Evolutionary conservation across 805 yeast genomes (phyloP), one percentile per base, ranked within the genome.

Genomic region (Candida sonorensis): DNA sequence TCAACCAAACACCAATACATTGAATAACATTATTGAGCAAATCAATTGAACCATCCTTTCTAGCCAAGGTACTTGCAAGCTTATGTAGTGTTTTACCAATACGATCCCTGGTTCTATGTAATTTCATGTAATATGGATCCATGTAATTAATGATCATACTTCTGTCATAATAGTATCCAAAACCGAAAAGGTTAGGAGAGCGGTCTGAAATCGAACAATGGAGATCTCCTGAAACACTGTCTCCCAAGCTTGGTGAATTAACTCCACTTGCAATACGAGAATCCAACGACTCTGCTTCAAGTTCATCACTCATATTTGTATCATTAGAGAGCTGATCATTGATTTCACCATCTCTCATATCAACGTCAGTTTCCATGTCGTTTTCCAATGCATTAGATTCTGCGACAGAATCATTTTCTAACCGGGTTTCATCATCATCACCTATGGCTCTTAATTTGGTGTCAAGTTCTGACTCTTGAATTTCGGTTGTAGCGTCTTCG

Each of bases 1-100:
- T 46, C 17, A 58, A 32, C 85, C 94, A 92, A 6, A 80, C 73
- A 40, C 80, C 75, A 27, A 81, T 51, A 3, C 80, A 77, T 46
- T 75, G 72, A 20, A 86, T 57, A 21, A 80, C 65, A 28, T 75
- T 72, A 39, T 75, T 75, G 50, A 78, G 69, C 5, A 81, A 51
- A 10, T 72, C 70, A 7, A 81, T 71, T 38, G 84, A 80, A 38
- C 83, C 86, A 25, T 71, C 76, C 27, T 68, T 69, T 2, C 62
- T 53, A 6, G 57, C 45, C 35, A 86, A 55, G 41, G 67, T 69
- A 7, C 55, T 46, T 34, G 66, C 70, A 4, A 83, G 52, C 5
- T 62, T 61, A 48, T 83, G 94, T 34, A 88, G 67, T 26, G 73
- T 63, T 37, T 65, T 40, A 7, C 64, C 62, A 25, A 86, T 64